phyloP scores from a whole-genome alignment of 805 yeast genomes.

The Hanseniaspora clermontiae region DNA sequence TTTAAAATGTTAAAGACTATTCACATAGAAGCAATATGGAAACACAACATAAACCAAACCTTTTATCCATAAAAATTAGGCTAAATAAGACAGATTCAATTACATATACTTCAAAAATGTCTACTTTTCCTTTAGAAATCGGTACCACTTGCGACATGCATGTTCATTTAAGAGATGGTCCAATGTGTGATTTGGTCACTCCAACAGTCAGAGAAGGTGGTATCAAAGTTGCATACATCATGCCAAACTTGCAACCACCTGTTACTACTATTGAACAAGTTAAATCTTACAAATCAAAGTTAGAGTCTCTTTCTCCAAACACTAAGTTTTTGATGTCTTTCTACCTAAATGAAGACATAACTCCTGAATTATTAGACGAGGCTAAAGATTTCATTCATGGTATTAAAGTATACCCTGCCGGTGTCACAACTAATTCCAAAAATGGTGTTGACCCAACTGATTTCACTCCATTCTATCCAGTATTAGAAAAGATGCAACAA shows the following conservation, averaged over 20 bases:
- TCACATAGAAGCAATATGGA: too few relatives aligned
- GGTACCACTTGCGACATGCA: slow-evolving; percentile 85
- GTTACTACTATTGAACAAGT: slow-evolving; percentile 65
- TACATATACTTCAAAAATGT: neutral
- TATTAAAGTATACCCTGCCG: slow-evolving; percentile 95
- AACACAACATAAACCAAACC: too few relatives aligned
- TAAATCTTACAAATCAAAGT: slow-evolving; percentile 48
- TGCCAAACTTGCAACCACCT: slow-evolving; percentile 96
- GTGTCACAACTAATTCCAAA: slow-evolving; percentile 92
- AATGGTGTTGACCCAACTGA: slow-evolving; percentile 91
- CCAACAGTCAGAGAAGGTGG: slow-evolving; percentile 91
- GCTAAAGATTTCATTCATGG: slow-evolving; percentile 76
- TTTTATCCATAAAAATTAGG: neutral
- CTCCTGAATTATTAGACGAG: slow-evolving; percentile 71
- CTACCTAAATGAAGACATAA: slow-evolving; percentile 62
- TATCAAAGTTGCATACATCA: slow-evolving; percentile 75
- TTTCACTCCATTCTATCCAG: slow-evolving; percentile 75
- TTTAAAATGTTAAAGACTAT: too few relatives aligned
- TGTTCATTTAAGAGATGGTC: slow-evolving; percentile 88
- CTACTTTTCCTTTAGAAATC: slow-evolving; percentile 32
- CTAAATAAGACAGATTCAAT: neutral
- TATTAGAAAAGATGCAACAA: slow-evolving; percentile 77
- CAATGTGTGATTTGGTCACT: slow-evolving; percentile 80
- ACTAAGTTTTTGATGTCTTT: slow-evolving; percentile 88
- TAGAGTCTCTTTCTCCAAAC: slow-evolving; percentile 57